These are phyloP conservation scores for Candida koratica DNA, from an alignment of 805 yeast genomes.

Conservation along the genomic window DNA sequence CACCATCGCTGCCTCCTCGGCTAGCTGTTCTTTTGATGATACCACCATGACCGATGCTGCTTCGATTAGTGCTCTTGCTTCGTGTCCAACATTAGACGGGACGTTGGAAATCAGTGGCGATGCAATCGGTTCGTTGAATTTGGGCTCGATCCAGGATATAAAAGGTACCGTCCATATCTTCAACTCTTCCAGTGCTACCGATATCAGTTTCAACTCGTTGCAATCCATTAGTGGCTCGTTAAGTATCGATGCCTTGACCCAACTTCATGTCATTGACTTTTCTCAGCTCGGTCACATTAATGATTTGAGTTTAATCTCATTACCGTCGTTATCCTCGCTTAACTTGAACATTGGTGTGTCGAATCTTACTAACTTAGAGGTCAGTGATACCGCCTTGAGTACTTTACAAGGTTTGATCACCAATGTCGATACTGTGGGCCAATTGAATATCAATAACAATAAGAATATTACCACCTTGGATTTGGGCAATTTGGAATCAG, in stretches of 20 bases:
- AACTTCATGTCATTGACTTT: slow-evolving; percentile 35
- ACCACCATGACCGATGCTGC: slow-evolving; percentile 39
- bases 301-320: slow-evolving; percentile 33
- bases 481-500: slow-evolving; percentile 29
- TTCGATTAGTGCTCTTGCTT: slow-evolving; percentile 28
- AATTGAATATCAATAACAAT: slow-evolving; percentile 41
- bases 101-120: slow-evolving; percentile 35
- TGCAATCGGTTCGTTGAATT: slow-evolving; percentile 26
- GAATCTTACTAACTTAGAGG: slow-evolving; percentile 28
- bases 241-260: slow-evolving; percentile 35
- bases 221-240: slow-evolving; percentile 34
- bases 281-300: slow-evolving; percentile 26
- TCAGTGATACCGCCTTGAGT: slow-evolving; percentile 42
- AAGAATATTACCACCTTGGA: slow-evolving; percentile 38
- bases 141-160: slow-evolving; percentile 25
- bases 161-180: slow-evolving; percentile 30
- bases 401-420: slow-evolving; percentile 31
- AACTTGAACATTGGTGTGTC: slow-evolving; percentile 36
- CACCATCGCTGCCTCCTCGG: slow-evolving; percentile 4
- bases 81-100: slow-evolving; percentile 43
- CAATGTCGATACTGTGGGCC: slow-evolving; percentile 28
- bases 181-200: slow-evolving; percentile 38
- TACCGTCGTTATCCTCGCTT: slow-evolving; percentile 39
- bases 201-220: slow-evolving; percentile 28
- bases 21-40: slow-evolving; percentile 34